These are phyloP conservation scores for Bimuria novae-zelandiae DNA, from an alignment of 2,329 filamentous ascomycete genomes.

Conservation along the genomic window DNA sequence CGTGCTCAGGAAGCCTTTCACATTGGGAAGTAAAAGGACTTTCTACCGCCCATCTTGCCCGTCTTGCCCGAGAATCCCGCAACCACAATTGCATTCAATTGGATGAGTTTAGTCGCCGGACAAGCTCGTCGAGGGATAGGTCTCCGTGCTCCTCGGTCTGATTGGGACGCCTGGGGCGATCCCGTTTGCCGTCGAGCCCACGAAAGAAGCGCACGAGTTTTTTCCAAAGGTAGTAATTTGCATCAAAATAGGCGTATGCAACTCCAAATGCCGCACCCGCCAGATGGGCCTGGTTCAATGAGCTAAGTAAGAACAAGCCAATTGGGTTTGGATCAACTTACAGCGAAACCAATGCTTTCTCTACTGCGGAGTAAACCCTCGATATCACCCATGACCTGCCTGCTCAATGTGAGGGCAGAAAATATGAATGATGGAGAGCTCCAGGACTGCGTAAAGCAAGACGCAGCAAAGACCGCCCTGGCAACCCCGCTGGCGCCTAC, in stretches of 20 bases:
- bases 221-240: background rate
- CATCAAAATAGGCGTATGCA: background rate
- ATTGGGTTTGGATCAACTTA: background rate
- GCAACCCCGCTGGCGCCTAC: conserved; percentile 5
- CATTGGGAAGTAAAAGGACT: background rate
- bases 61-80: background rate
- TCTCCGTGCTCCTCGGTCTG: background rate
- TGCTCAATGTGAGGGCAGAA: background rate
- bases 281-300: background rate
- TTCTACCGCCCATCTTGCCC: background rate
- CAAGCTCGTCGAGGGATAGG: background rate
- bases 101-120: conserved; percentile 2
- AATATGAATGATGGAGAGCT: background rate
- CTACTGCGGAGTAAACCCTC: background rate
- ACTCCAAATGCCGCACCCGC: conserved; percentile 1
- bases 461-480: conserved; percentile 2
- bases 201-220: background rate
- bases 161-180: background rate
- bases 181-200: background rate
- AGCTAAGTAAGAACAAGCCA: background rate
- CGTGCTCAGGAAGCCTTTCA: background rate
- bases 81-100: background rate
- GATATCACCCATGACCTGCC: background rate
- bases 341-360: background rate
- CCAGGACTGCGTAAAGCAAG: conserved; percentile 3